Conservation (phyloP, 73 alveolate species). For the Stentor roeselii region DNA sequence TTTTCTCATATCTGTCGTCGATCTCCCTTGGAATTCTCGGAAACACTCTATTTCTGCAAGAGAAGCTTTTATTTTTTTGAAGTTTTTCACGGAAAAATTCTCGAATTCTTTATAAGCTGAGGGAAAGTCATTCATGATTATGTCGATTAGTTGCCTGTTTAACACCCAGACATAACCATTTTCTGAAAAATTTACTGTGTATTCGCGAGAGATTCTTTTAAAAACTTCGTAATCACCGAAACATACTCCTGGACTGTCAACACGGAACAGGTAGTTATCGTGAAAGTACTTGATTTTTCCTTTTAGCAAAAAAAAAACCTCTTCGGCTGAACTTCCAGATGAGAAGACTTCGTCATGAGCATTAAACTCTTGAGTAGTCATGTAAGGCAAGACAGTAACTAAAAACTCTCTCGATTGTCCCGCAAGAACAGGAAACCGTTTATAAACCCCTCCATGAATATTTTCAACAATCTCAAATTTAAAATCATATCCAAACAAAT, state of each 20-base stretch:
- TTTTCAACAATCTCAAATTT: constrained; percentile 5
- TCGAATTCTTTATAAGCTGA: constrained; percentile 33
- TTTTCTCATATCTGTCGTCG: not conserved
- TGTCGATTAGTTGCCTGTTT: constrained; percentile 28
- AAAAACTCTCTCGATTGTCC: not conserved
- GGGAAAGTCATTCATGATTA: constrained; percentile 35
- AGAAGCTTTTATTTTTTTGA: not conserved
- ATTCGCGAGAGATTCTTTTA: not conserved
- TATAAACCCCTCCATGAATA: constrained; percentile 23
- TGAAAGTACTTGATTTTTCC: constrained; percentile 20
- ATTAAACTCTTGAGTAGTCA: not conserved
- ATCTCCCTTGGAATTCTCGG: not conserved
- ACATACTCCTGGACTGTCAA: not conserved
- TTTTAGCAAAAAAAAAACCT: not conserved
- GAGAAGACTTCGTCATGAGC: not conserved
- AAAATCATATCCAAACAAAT: not conserved
- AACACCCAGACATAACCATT: constrained; percentile 45
- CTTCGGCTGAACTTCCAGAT: not conserved
- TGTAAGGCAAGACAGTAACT: not conserved
- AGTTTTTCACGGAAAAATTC: constrained; percentile 32
- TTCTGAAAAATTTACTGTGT: constrained; percentile 27
- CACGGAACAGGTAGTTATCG: constrained; percentile 26
- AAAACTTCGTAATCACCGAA: constrained; percentile 14
- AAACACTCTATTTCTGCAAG: not conserved
- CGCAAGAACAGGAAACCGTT: not conserved